Conservation (phyloP, 2,329 filamentous ascomycete species). For the Boeremia lycopersici region DNA sequence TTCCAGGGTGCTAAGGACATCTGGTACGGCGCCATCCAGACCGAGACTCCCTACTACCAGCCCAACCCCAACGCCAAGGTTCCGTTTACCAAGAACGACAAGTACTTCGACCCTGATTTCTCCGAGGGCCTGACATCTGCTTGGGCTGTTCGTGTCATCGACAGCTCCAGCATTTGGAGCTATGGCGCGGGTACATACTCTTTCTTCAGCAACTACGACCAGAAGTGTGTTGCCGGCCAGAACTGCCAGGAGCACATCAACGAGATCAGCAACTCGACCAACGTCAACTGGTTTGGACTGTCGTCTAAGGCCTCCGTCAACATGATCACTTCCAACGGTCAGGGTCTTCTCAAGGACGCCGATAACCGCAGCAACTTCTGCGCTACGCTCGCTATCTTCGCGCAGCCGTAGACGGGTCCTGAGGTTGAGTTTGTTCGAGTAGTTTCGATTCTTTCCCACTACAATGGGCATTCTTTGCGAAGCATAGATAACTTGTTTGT, state of each 20-base stretch:
- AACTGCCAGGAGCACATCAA: conserved; percentile 61
- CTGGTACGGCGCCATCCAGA: conserved; percentile 69
- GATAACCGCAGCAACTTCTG: conserved; percentile 58
- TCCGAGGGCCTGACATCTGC: conserved; percentile 46
- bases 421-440: conserved; percentile 22
- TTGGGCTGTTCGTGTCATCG: conserved; percentile 54
- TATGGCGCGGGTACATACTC: conserved; percentile 60
- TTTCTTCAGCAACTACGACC: conserved; percentile 65
- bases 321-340: conserved; percentile 53
- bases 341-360: conserved; percentile 46
- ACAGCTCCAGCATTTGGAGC: conserved; percentile 50
- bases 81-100: conserved; percentile 59
- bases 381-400: conserved; percentile 52
- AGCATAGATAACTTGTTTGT: conserved; percentile 1
- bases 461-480: conserved; percentile 8
- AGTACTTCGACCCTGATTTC: conserved; percentile 54
- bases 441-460: conserved; percentile 30
- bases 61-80: conserved; percentile 64
- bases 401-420: conserved; percentile 14
- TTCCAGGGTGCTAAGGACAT: conserved; percentile 65
- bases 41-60: conserved; percentile 75
- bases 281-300: conserved; percentile 55
- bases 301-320: conserved; percentile 57
- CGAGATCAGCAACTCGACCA: conserved; percentile 49
- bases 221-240: conserved; percentile 54